phyloP scores from a whole-genome alignment of 768 basidiomycete species.

The Lactarius psammicola region DNA sequence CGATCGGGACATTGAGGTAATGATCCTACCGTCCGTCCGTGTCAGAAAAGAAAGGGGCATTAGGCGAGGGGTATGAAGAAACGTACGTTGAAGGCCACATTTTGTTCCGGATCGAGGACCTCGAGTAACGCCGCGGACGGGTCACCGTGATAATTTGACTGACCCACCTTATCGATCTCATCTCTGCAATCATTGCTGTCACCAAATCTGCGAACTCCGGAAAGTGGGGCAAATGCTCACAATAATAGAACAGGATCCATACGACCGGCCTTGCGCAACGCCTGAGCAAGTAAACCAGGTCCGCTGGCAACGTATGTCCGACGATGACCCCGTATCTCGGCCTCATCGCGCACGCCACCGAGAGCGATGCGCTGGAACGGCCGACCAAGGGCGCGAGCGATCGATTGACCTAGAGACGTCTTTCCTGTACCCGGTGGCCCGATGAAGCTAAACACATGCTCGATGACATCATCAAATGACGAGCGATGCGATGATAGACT shows the following conservation, averaged over 20 bases:
- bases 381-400: slow-evolving; percentile 77
- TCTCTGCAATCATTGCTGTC: slow-evolving; percentile 44
- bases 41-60: not conserved
- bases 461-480: slow-evolving; percentile 3
- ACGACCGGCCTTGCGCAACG: slow-evolving; percentile 78
- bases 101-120: slow-evolving; percentile 93
- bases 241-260: slow-evolving; percentile 78
- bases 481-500: slow-evolving; percentile 24
- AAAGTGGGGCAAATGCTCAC: slow-evolving; percentile 32
- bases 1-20: slow-evolving; percentile 86
- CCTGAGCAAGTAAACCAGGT: slow-evolving; percentile 83
- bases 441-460: slow-evolving; percentile 54
- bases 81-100: slow-evolving; percentile 72
- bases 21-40: slow-evolving; percentile 59
- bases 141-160: slow-evolving; percentile 88
- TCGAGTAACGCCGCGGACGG: slow-evolving; percentile 88
- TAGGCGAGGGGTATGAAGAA: not conserved
- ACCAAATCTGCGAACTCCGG: slow-evolving; percentile 1
- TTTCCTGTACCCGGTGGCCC: slow-evolving; percentile 92
- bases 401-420: slow-evolving; percentile 85
- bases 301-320: slow-evolving; percentile 92
- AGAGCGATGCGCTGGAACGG: slow-evolving; percentile 92
- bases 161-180: slow-evolving; percentile 90
- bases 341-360: slow-evolving; percentile 92
- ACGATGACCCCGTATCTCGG: slow-evolving; percentile 72